phyloP scores from a whole-genome alignment of 148 eudicot genomes.

The Simmondsia chinensis region DNA sequence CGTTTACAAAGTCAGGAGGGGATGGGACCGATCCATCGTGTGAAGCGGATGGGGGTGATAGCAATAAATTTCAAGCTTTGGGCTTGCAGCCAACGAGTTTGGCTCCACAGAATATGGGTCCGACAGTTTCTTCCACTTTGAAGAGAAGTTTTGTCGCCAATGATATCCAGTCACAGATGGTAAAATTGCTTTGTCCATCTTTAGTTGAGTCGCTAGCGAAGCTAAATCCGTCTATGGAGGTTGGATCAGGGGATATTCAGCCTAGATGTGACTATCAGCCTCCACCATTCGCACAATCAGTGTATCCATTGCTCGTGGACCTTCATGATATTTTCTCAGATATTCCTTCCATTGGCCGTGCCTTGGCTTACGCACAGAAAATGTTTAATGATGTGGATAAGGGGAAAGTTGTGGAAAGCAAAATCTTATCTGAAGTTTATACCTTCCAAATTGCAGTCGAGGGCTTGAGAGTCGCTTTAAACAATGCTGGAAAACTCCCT shows the following conservation, averaged over 20 bases:
- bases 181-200: slow-evolving; percentile 35
- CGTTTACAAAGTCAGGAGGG: slow-evolving; percentile 24
- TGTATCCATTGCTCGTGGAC: slow-evolving; percentile 73
- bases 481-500: slow-evolving; percentile 42
- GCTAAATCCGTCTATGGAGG: slow-evolving; percentile 8
- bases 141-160: slow-evolving; percentile 27
- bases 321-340: slow-evolving; percentile 60
- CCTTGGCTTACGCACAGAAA: slow-evolving; percentile 47
- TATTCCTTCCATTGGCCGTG: slow-evolving; percentile 66
- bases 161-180: slow-evolving; percentile 44
- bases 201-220: slow-evolving; percentile 16
- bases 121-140: slow-evolving; percentile 20
- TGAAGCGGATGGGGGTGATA: slow-evolving; percentile 16
- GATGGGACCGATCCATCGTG: slow-evolving; percentile 9
- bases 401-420: slow-evolving; percentile 34
- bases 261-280: slow-evolving; percentile 50
- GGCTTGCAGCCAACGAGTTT: slow-evolving; percentile 37
- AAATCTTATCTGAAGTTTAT: slow-evolving; percentile 42
- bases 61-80: slow-evolving; percentile 29
- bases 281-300: slow-evolving; percentile 60
- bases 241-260: slow-evolving; percentile 14
- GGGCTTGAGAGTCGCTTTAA: slow-evolving; percentile 56
- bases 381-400: slow-evolving; percentile 46
- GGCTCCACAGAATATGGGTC: slow-evolving; percentile 33
- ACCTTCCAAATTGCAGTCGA: slow-evolving; percentile 58